Base-by-base conservation (phyloP, 1,284 basidiomycete genomes). In the Leccinum cinnamomeum region DNA sequence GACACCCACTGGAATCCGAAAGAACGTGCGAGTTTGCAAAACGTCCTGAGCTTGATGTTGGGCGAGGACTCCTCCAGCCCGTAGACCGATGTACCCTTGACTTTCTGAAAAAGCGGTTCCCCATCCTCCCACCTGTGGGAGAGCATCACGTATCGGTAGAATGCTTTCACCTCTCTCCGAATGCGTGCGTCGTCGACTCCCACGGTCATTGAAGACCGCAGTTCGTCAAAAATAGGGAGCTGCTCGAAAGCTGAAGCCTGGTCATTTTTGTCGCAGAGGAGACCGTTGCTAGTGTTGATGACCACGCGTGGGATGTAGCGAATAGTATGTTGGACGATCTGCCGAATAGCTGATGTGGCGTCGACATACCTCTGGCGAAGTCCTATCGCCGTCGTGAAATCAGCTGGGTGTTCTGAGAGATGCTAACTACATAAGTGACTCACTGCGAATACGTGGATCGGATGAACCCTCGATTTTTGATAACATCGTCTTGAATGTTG, bases 71-170 rank as follows among this genome's bases (percentile, higher is more conserved):
- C 14, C 1, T n/a, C 2, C 2, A 70, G 64, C 0, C 50, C 18
- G 16, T 58, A 53, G 10, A 70, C 10, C 0, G 67, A 51, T 8
- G 16, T 58, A 1, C 53, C 18, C 23, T 59, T 33, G 11, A 70
- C 57, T 6, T 2, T 7, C 16, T 65, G 58, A 8, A 69, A 48
- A 0, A 35, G 30, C 0, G 66, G 68, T 50, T 69, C 62, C 0
- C 30, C 16, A 4, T 12, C 8, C 6, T 66, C 23, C 65, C 66
- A 67, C 23, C 14, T 51, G 8, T 68, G 67, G 0, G 67, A 68
- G 11, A 67, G 10, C 64, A 69, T 70, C 5, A 58, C 67, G 1
- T 70, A 68, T 59, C 54, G 35, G n/a, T 67, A 67, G n/a, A 4
- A 67, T 2, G 33, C 0, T 11, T 59, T 50, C 39, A 70, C 66